Conservation (phyloP, 257 asterid species). For the Solanum okadae region DNA sequence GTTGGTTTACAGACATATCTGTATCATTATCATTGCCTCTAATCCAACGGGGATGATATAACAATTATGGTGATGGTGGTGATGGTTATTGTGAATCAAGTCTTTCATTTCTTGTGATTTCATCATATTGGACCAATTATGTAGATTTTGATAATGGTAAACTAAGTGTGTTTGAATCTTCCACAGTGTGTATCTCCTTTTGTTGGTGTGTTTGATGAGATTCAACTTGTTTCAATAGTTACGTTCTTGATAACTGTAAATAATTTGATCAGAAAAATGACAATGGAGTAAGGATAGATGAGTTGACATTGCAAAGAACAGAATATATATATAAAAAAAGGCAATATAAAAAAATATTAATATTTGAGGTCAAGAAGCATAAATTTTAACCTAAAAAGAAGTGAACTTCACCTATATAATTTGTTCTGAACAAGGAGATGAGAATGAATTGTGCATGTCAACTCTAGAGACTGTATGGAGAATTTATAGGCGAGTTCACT, state of each 20-base stretch:
- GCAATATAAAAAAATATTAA: too few species aligned
- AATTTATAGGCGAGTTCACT: neutral
- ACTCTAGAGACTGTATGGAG: neutral
- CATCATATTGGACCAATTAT: too few species aligned
- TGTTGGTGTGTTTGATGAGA: neutral
- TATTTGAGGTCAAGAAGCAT: neutral
- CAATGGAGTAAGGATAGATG: neutral
- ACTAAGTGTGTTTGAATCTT: neutral
- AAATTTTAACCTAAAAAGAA: neutral
- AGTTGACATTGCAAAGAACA: neutral
- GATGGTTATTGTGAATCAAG: too few species aligned
- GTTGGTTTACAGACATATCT: too few species aligned
- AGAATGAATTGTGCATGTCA: neutral
- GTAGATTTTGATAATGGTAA: neutral
- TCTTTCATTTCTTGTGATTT: too few species aligned
- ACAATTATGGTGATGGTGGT: too few species aligned
- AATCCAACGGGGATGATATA: too few species aligned
- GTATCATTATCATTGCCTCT: too few species aligned
- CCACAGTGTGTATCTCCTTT: neutral
- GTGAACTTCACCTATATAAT: neutral
- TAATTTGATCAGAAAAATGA: neutral
- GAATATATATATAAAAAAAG: too few species aligned
- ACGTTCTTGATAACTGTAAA: neutral
- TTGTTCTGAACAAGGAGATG: neutral
- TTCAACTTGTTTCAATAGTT: neutral